Evolutionary conservation across 208 protist genomes (phyloP).

Genomic region (Crithidia expoeki): DNA sequence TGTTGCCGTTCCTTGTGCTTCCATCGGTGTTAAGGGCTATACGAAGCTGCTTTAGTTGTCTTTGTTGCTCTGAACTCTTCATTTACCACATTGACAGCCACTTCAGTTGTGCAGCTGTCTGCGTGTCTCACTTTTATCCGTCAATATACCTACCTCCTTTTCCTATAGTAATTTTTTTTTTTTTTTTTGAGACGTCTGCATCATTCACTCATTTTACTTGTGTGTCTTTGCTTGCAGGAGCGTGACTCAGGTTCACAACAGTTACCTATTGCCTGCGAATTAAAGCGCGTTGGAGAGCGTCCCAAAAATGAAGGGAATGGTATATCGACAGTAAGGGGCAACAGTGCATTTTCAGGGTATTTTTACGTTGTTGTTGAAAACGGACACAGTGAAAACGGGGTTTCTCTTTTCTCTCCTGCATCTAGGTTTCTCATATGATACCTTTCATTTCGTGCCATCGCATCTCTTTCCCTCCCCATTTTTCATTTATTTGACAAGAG

Average conservation of each 20-base stretch:
- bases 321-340: no score
- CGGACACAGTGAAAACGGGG: neutral
- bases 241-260: no score
- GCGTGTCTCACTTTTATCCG: neutral
- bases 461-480: neutral
- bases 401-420: slow-evolving; percentile 8
- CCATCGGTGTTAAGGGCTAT: neutral
- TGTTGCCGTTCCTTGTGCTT: neutral
- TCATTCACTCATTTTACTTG: no score
- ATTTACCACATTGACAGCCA: neutral
- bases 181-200: neutral
- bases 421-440: slow-evolving; percentile 23
- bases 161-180: neutral
- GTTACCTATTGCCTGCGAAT: no score
- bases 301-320: no score
- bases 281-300: no score
- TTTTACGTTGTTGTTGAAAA: no score
- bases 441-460: neutral
- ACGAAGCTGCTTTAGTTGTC: neutral
- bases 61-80: neutral
- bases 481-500: neutral
- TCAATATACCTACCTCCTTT: neutral
- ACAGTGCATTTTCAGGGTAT: no score
- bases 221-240: no score
- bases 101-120: slow-evolving; percentile 8